Percentiles rank a stretch among this genome's conserved stretches.
Evolutionary conservation across 1,139 yeast genomes (phyloP).

Genomic region (Zhuliangozyma parablackwelliae): DNA sequence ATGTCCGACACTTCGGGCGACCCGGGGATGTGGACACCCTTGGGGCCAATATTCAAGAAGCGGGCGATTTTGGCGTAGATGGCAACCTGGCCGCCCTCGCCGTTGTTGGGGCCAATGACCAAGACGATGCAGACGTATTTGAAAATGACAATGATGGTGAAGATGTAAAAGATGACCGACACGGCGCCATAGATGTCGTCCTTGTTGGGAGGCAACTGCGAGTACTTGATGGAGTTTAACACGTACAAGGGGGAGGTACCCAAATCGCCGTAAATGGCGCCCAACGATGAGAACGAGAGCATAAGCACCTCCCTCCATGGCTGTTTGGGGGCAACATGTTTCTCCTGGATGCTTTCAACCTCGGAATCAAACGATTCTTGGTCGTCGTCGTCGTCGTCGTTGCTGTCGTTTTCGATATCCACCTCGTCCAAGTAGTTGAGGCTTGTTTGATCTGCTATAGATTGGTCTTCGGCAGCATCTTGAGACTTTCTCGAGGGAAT

Average conservation of each 20-base stretch:
- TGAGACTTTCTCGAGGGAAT: background rate
- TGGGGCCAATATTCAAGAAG: conserved; percentile 43
- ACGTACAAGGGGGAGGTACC: conserved; percentile 60
- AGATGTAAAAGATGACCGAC: conserved; percentile 52
- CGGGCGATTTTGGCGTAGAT: conserved; percentile 55
- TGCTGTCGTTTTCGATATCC: background rate
- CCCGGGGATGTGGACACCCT: conserved; percentile 42
- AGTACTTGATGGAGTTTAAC: conserved; percentile 40
- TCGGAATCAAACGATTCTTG: conserved; percentile 1
- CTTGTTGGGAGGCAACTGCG: conserved; percentile 23
- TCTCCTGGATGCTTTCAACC: conserved; percentile 5
- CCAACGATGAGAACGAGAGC: conserved; percentile 37
- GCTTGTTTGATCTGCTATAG: conserved; percentile 2
- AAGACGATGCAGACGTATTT: conserved; percentile 50
- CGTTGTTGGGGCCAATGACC: conserved; percentile 48
- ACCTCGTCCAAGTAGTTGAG: background rate
- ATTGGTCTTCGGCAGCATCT: background rate
- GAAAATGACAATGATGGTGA: conserved; percentile 48
- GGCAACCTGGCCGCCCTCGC: conserved; percentile 63
- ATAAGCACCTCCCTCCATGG: conserved; percentile 20
- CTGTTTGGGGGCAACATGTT: conserved; percentile 10
- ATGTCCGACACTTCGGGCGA: conserved; percentile 28
- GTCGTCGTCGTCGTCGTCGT: conserved; percentile 1
- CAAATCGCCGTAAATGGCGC: conserved; percentile 59
- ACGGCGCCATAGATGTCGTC: conserved; percentile 48